Percentiles rank a stretch among this genome's conserved stretches.
phyloP scores from a whole-genome alignment of 257 asterid genomes.

The Rauvolfia tetraphylla region DNA sequence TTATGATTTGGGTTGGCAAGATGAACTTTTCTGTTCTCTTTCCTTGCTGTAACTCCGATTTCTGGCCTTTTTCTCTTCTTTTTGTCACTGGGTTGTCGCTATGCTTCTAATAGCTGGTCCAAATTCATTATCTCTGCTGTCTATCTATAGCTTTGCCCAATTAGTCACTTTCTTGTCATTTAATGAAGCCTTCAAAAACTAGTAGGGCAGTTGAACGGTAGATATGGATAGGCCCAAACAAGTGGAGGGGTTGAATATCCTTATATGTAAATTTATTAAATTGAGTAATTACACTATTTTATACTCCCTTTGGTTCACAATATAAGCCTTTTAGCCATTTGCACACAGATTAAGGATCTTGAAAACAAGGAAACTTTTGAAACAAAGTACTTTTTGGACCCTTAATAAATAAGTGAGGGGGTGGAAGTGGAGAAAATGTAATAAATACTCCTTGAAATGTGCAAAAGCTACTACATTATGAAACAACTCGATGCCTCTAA shows the following conservation, averaged over 20 bases:
- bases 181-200: neutral
- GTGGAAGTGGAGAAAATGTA: too few species aligned
- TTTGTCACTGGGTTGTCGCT: neutral
- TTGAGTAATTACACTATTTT: neutral
- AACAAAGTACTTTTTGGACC: too few species aligned
- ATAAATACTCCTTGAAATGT: too few species aligned
- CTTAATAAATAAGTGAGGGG: too few species aligned
- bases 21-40: neutral
- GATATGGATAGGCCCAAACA: neutral
- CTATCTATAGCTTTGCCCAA: neutral
- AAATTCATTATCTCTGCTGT: neutral
- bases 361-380: too few species aligned
- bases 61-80: neutral
- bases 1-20: too few species aligned
- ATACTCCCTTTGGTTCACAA: too few species aligned
- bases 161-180: neutral
- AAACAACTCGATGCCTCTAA: too few species aligned
- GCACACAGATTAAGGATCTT: too few species aligned
- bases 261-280: neutral
- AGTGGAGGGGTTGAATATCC: neutral
- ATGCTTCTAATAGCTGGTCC: neutral
- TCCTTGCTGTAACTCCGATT: neutral
- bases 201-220: neutral
- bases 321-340: too few species aligned
- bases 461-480: too few species aligned